These are phyloP conservation scores for Mallotus repandus DNA, from an alignment of 441 rosid species.

Conservation along the genomic window DNA sequence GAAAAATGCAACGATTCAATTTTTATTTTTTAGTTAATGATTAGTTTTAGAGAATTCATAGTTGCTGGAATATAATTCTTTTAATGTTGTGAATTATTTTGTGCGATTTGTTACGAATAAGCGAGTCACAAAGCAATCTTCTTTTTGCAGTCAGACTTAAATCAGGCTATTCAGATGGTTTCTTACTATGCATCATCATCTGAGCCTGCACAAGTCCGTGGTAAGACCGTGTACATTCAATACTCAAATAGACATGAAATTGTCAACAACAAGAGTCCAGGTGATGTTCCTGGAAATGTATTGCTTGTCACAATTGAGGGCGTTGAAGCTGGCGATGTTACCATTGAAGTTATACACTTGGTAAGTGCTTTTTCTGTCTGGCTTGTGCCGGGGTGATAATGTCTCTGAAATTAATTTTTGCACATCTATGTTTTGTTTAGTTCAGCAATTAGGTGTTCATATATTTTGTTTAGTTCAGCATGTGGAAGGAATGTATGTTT, in stretches of 20 bases:
- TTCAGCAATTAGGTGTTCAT: background rate
- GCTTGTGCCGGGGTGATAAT: background rate
- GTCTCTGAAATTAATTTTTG: background rate
- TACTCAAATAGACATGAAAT: slow-evolving; percentile 96
- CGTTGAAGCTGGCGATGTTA: slow-evolving; percentile 92
- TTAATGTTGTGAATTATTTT: too few relatives aligned
- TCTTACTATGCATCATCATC: slow-evolving; percentile 97
- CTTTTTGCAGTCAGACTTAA: slow-evolving; percentile 67
- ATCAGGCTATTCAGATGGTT: slow-evolving; percentile 97
- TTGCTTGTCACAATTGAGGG: slow-evolving; percentile 94
- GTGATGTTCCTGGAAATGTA: slow-evolving; percentile 97
- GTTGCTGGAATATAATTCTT: too few relatives aligned
- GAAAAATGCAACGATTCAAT: too few relatives aligned
- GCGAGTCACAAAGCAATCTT: background rate
- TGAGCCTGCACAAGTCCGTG: slow-evolving; percentile 98
- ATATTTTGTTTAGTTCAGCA: background rate
- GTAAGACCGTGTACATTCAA: slow-evolving; percentile 94
- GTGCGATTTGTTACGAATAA: too few relatives aligned
- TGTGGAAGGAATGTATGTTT: background rate
- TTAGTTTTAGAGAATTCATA: too few relatives aligned
- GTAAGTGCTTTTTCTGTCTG: slow-evolving; percentile 43
- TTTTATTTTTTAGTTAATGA: too few relatives aligned
- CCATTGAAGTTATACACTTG: slow-evolving; percentile 94
- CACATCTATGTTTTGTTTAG: background rate
- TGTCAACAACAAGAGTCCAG: slow-evolving; percentile 98